Conservation (phyloP, 176 grass and related monocot species). For the Musa beccarii region DNA sequence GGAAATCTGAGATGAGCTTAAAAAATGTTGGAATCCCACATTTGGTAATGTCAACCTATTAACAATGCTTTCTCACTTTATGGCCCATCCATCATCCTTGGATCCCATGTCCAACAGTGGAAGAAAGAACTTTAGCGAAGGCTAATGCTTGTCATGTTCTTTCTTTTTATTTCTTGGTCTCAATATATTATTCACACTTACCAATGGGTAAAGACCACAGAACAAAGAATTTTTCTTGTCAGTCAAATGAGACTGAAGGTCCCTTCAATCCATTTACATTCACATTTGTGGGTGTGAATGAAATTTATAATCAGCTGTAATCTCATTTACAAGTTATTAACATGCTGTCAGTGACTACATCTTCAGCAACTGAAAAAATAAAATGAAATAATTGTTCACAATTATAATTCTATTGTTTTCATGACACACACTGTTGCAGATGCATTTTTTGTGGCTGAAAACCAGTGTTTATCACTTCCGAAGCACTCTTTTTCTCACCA, state of each 20-base stretch:
- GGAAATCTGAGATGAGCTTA: not conserved
- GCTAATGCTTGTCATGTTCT: not conserved
- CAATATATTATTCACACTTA: not conserved
- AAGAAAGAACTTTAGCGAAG: no score
- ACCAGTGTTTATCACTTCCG: not conserved
- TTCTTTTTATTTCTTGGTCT: not conserved
- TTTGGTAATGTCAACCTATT: not conserved
- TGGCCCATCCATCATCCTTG: not conserved
- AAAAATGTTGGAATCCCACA: not conserved
- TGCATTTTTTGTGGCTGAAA: not conserved
- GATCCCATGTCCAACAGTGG: not conserved
- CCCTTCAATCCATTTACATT: no score
- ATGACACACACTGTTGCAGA: not conserved
- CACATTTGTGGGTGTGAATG: no score
- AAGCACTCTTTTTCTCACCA: no score
- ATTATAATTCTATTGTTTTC: not conserved
- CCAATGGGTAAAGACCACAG: no score
- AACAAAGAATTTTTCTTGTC: no score
- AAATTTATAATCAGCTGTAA: no score
- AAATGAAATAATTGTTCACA: not conserved
- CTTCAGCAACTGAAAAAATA: not conserved
- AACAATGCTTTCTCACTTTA: not conserved
- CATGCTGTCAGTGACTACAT: not conserved
- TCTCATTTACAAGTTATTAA: not conserved
- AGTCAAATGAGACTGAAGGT: no score